Base-by-base conservation (phyloP, 345 rosid species). In the Adansonia digitata region DNA sequence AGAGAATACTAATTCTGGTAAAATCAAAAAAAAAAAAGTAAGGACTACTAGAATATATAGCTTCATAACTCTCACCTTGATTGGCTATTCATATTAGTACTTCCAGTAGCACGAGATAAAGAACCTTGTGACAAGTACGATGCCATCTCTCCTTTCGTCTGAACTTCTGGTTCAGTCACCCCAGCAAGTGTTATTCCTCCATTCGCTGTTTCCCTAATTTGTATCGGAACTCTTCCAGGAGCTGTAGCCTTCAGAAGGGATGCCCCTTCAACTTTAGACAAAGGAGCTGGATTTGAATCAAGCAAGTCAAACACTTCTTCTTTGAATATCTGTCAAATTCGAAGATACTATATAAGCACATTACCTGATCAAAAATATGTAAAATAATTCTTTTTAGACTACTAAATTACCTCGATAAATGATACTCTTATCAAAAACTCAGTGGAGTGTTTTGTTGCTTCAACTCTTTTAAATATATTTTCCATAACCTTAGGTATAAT, bases 101-200 rank as follows among this genome's bases (percentile, higher is more conserved):
- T 96, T 17, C 85, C 98, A 70, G 99, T 96, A 31, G 99, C 99
- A 55, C 98, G 97, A 60, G 86, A 27, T 74, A 90, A 57, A 53
- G 99, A 96, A 70, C 99, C 99, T 18, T 90, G 83, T 0, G 89
- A 87, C 48, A 95, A 74, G 80, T 76, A 85, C 0, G 89, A 88
- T 2, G 90, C 89, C 99, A 96, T 96, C 84, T 96, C 99, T 80
- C 90, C 98, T 77, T 89, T 93, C 7, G 85, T 85, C 74, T 84
- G 86, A 48, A 93, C 98, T 86, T 96, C 98, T 13, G 97, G 86
- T 74, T 93, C 98, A 51, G 91, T 93, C 43, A 93, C 98, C 2
- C 98, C 99, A 35, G 97, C 93, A 76, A 96, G 93, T 8, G 94
- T 93, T 69, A 96, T 96, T 56, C 99, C 99, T 60, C 99, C 99